Base-by-base conservation (phyloP, 495 filamentous ascomycete genomes). In the Achaetomiella virescens region DNA sequence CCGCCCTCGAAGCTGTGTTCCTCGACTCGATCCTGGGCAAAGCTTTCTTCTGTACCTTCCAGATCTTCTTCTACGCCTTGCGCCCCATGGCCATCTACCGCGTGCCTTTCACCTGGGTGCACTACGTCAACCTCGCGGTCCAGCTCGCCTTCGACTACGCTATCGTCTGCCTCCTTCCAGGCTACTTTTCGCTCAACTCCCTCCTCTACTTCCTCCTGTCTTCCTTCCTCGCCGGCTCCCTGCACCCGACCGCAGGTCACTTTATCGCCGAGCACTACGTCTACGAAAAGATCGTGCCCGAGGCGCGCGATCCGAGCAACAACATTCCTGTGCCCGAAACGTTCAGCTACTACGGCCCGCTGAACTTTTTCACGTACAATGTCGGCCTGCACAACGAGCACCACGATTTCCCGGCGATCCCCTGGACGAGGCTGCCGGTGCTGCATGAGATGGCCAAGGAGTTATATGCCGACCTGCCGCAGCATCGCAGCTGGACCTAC, bases 211-310 rank as follows among this genome's bases (percentile, higher is more conserved):
- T 97, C 37, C 72, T 97, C 6, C 70, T 89, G 42, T 90, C 84
- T 58, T 91, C 87, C 47, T 99, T 99, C 81, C 79, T 97, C 0
- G 95, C 95, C 2, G 95, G 95, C 27, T 88, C 83, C 21, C 78
- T 99, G 41, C 95, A 99, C 71, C 95, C 95, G 6, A 92, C 90
- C 49, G 95, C 95, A 0, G 95, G 89, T 14, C 95, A 99, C 72
- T 99, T 99, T 78, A 97, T 98, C 71, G 91, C 93, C 55, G 95
- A 99, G 73, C 95, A 99, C 80, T 99, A 99, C 78, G 90, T 99
- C 59, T 97, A 97, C 72, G 85, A 87, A 43, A 81, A 85, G 27
- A 77, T 83, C 15, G 72, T 80, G 11, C 67, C 76, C 1, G 73
- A 76, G 22, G 82, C 82, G 20, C 80, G 79, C 15, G 74, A 87